phyloP scores from a whole-genome alignment of 108 stramenopile species.

The Skeletonema grethae region DNA sequence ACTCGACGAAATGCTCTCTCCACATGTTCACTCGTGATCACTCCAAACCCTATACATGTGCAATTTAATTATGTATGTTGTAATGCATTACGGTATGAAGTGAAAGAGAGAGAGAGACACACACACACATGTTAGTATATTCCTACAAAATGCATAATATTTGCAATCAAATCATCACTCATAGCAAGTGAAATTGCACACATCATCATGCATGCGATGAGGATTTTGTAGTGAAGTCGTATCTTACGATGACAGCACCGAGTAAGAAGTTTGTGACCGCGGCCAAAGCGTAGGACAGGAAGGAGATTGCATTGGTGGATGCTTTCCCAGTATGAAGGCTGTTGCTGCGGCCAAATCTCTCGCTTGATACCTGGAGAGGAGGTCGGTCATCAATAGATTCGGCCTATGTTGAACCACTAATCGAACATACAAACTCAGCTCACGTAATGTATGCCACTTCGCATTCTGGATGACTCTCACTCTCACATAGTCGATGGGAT shows the following conservation, averaged over 20 bases:
- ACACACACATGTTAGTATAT: neutral
- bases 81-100: neutral
- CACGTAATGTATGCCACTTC: neutral
- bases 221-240: neutral
- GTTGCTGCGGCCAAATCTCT: neutral
- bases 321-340: neutral
- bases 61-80: neutral
- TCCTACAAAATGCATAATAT: neutral
- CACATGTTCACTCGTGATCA: slow-evolving; percentile 70
- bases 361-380: neutral
- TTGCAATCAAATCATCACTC: neutral
- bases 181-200: neutral
- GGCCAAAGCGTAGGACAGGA: neutral
- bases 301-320: neutral
- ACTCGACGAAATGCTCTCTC: slow-evolving; percentile 78
- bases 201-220: neutral
- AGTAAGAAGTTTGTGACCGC: neutral
- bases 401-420: neutral
- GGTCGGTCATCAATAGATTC: neutral
- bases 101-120: neutral
- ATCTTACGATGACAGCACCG: neutral
- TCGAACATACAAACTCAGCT: neutral
- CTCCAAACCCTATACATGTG: slow-evolving; percentile 54
- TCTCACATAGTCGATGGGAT: neutral
- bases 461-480: neutral